Conservation (phyloP, 805 yeast species). For the Yamadazyma ubonensis region DNA sequence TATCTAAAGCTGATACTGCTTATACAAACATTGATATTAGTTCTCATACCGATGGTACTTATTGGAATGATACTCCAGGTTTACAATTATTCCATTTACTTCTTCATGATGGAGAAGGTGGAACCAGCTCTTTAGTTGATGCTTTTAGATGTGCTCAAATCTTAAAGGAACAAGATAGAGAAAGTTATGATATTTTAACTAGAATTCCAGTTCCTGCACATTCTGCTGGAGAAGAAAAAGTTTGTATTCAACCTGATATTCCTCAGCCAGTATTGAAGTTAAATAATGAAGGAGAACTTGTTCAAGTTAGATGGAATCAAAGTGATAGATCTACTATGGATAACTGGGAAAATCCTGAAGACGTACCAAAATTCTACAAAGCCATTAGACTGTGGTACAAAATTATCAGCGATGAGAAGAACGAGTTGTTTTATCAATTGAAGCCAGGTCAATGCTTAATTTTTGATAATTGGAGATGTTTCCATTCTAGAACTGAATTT, state of each 20-base stretch:
- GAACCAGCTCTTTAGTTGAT: slow-evolving; percentile 65
- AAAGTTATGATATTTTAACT: slow-evolving; percentile 50
- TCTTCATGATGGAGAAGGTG: slow-evolving; percentile 64
- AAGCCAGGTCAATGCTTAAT: slow-evolving; percentile 65
- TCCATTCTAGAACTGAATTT: slow-evolving; percentile 66
- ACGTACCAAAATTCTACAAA: slow-evolving; percentile 51
- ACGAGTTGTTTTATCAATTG: slow-evolving; percentile 54
- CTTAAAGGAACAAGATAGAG: slow-evolving; percentile 47
- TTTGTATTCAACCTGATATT: slow-evolving; percentile 56
- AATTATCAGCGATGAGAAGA: slow-evolving; percentile 48
- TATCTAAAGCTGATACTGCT: slow-evolving; percentile 68
- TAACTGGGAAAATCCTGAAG: slow-evolving; percentile 45
- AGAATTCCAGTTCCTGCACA: slow-evolving; percentile 61
- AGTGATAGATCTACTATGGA: slow-evolving; percentile 66
- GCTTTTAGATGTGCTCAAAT: slow-evolving; percentile 59
- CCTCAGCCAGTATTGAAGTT: slow-evolving; percentile 60
- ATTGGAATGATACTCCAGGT: slow-evolving; percentile 73
- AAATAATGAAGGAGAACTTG: slow-evolving; percentile 48
- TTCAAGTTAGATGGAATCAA: slow-evolving; percentile 71
- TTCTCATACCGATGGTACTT: slow-evolving; percentile 72
- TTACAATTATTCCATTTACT: slow-evolving; percentile 66
- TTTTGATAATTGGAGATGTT: slow-evolving; percentile 72
- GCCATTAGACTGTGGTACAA: slow-evolving; percentile 59
- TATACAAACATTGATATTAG: slow-evolving; percentile 66
- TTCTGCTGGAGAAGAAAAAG: slow-evolving; percentile 68